Evolutionary conservation across 805 yeast genomes (phyloP).

Genomic region (Spathaspora gorwiae): DNA sequence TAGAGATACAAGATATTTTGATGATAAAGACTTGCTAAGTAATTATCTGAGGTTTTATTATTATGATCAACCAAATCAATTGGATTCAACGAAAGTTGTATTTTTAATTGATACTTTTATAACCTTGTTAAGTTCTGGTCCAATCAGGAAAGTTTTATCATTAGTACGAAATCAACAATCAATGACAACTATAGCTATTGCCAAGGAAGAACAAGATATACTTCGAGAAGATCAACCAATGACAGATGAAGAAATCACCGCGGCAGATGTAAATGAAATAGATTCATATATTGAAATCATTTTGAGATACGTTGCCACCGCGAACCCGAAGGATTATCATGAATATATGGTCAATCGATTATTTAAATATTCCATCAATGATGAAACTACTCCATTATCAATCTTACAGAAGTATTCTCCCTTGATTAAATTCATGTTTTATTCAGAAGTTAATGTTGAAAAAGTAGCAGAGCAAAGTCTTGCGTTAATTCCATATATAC

Average conservation of each 20-base stretch:
- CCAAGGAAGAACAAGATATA: conserved; percentile 4
- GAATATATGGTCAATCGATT: conserved; percentile 21
- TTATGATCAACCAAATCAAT: conserved; percentile 24
- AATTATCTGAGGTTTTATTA: conserved; percentile 25
- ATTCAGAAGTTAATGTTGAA: conserved; percentile 20
- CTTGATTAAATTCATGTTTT: conserved; percentile 29
- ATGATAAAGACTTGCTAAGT: conserved; percentile 10
- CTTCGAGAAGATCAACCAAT: conserved; percentile 1
- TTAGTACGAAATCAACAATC: conserved; percentile 16
- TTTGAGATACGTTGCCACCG: conserved; percentile 30
- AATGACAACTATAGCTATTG: conserved; percentile 3
- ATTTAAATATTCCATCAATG: conserved; percentile 18
- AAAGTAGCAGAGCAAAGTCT: conserved; percentile 18
- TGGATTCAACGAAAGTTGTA: conserved; percentile 14
- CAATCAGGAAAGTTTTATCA: conserved; percentile 23
- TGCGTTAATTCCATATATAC: conserved; percentile 22
- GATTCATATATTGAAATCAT: conserved; percentile 29
- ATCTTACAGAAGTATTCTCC: conserved; percentile 30
- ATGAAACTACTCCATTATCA: conserved; percentile 24
- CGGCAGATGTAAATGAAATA: conserved; percentile 20
- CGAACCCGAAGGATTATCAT: conserved; percentile 32
- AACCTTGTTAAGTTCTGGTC: conserved; percentile 25
- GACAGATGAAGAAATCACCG: conserved; percentile 6
- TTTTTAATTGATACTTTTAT: conserved; percentile 26
- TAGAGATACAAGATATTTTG: conserved; percentile 10